Percentiles rank a stretch among this genome's conserved stretches.
These are phyloP conservation scores for Camellia sinensis DNA, from an alignment of 148 eudicot genomes.

Conservation along the genomic window DNA sequence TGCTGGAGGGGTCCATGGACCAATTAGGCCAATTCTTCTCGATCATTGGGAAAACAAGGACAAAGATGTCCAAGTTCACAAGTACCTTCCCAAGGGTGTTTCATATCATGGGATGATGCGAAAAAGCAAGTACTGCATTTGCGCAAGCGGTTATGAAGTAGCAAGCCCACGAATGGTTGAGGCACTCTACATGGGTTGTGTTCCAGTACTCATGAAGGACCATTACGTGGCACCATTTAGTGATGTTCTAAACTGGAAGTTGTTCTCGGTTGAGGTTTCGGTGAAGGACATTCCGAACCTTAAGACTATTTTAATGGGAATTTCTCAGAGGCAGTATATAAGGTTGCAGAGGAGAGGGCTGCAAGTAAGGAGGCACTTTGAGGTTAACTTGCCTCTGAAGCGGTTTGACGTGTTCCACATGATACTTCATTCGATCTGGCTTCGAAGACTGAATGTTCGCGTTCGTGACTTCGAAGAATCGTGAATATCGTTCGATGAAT, in stretches of 20 bases:
- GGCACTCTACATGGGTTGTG: not conserved
- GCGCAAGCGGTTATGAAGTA: slow-evolving; percentile 37
- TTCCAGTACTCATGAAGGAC: not conserved
- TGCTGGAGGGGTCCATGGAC: not conserved
- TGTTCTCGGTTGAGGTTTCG: not conserved
- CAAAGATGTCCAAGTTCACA: not conserved
- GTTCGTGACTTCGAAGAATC: not conserved
- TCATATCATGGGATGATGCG: not conserved
- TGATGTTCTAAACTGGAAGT: not conserved
- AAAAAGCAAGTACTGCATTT: not conserved
- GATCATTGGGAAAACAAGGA: not conserved
- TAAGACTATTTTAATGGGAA: slow-evolving; percentile 31
- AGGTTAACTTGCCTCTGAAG: slow-evolving; percentile 39
- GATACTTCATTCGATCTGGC: slow-evolving; percentile 6
- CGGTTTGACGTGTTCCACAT: not conserved
- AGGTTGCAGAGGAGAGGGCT: slow-evolving; percentile 39
- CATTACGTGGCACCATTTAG: not conserved
- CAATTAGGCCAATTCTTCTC: not conserved
- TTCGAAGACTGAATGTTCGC: slow-evolving; percentile 25
- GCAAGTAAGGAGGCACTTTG: slow-evolving; percentile 41
- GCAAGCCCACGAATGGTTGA: slow-evolving; percentile 8
- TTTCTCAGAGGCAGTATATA: slow-evolving; percentile 33
- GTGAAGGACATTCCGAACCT: slow-evolving; percentile 31
- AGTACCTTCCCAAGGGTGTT: not conserved
- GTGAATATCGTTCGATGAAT: not conserved